Conservation (phyloP, 768 basidiomycete species). For the Russula emetica region DNA sequence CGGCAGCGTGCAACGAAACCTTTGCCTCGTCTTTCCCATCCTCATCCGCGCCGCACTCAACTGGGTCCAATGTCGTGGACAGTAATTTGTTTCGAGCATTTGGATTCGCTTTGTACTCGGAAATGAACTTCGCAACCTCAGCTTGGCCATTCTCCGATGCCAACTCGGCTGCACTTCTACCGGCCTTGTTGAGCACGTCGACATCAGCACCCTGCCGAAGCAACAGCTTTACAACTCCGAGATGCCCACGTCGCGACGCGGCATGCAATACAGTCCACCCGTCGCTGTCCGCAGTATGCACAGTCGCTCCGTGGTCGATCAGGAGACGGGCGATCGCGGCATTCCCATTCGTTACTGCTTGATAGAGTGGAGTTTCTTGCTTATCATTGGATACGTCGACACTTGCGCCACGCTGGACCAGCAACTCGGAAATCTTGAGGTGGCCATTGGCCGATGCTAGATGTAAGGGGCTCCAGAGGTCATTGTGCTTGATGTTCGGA, state of each 20-base stretch:
- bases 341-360: neutral
- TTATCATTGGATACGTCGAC: neutral
- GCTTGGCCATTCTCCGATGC: no score
- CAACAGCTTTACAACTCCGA: neutral
- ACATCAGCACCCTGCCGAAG: neutral
- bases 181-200: neutral
- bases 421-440: neutral
- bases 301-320: constrained; percentile 1
- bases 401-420: neutral
- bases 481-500: neutral
- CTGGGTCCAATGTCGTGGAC: no score
- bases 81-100: no score
- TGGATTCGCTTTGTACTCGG: no score
- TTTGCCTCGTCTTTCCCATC: no score
- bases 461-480: neutral
- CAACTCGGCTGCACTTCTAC: neutral
- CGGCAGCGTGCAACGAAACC: neutral
- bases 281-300: neutral
- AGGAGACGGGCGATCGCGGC: neutral
- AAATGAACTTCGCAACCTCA: no score
- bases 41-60: neutral
- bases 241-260: neutral
- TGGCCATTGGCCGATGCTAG: neutral
- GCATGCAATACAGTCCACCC: neutral
- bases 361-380: neutral